These are phyloP conservation scores for Clavaria fumosa DNA, from an alignment of 768 basidiomycete species.

Conservation along the genomic window DNA sequence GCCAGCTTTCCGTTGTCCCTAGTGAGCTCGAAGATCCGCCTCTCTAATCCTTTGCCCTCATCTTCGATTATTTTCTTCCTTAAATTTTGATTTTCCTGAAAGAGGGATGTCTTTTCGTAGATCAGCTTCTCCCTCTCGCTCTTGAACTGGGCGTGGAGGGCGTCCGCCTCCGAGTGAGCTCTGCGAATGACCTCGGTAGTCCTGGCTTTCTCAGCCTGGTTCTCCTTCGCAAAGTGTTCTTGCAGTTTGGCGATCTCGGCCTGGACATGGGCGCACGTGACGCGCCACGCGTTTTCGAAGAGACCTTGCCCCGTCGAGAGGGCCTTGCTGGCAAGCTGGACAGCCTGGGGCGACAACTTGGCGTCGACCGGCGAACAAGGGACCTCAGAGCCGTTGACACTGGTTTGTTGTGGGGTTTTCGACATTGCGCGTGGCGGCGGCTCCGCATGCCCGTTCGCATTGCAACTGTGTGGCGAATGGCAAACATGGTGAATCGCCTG, in stretches of 20 bases:
- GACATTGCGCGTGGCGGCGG: no score
- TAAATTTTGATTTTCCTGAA: not conserved
- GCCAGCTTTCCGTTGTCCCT: no score
- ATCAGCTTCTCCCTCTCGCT: not conserved
- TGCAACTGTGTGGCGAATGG: no score
- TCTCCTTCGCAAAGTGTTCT: not conserved
- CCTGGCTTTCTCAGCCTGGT: not conserved
- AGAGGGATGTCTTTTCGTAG: not conserved
- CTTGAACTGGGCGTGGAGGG: not conserved
- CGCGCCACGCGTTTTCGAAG: not conserved
- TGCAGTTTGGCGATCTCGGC: not conserved
- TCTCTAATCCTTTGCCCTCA: no score
- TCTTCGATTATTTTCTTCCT: not conserved
- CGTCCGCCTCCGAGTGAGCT: not conserved
- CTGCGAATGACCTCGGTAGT: not conserved
- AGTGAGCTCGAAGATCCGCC: no score
- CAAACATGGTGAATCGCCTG: no score
- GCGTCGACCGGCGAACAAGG: no score
- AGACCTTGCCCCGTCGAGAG: not conserved
- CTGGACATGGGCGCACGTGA: not conserved
- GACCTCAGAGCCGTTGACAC: no score
- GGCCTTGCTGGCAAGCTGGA: not conserved
- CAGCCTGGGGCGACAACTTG: not conserved
- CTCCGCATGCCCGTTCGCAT: no score
- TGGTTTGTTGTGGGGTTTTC: no score